Conservation (phyloP, 2,329 filamentous ascomycete genomes). For the Cordyceps militaris region DNA sequence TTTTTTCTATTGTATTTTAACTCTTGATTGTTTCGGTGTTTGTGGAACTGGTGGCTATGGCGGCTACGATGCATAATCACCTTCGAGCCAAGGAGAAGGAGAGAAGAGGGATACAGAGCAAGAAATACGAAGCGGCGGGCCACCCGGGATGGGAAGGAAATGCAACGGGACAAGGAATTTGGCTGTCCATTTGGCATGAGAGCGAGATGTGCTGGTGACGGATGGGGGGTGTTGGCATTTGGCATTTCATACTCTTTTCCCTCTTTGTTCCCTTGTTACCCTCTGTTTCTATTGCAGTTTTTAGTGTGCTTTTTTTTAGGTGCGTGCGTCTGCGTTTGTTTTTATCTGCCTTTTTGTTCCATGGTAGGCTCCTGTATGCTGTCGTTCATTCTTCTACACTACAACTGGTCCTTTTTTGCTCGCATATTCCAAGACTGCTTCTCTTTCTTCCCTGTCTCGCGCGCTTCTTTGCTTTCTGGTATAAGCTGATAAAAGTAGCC, state of each 20-base stretch:
- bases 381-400: neutral
- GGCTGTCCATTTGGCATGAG: neutral
- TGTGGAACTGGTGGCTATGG: slow-evolving; percentile 10
- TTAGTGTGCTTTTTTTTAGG: neutral
- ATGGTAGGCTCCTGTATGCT: neutral
- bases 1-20: slow-evolving; percentile 18
- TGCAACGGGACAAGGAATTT: neutral
- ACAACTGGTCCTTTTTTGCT: neutral
- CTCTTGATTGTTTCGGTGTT: slow-evolving; percentile 15
- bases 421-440: slow-evolving; percentile 7
- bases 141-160: neutral
- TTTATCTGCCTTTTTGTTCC: neutral
- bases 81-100: slow-evolving; percentile 3
- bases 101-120: neutral
- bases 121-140: neutral
- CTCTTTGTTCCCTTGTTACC: slow-evolving; percentile 8
- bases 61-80: neutral
- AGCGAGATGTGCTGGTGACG: neutral
- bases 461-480: neutral
- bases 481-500: neutral
- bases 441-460: slow-evolving; percentile 1
- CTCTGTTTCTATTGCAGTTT: neutral
- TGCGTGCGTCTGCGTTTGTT: neutral
- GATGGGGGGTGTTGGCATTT: neutral
- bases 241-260: slow-evolving; percentile 12